Evolutionary conservation across 768 basidiomycete genomes (phyloP), one percentile per base, ranked within the genome.

Genomic region (Amanita brunnescens): DNA sequence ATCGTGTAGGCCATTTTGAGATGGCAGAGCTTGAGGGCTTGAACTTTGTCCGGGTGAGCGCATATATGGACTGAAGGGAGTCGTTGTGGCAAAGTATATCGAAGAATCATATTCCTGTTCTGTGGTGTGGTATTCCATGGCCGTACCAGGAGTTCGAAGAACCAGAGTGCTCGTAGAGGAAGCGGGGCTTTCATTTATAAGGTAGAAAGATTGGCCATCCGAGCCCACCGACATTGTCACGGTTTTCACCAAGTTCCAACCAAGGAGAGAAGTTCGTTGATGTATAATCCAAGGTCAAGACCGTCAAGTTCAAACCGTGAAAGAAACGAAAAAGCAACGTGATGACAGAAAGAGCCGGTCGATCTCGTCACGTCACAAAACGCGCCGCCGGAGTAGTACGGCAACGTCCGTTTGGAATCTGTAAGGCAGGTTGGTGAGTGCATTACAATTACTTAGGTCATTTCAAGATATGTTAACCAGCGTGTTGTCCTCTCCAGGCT

Each of bases 91-190:
- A 21, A 50, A 39, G n/a, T 43, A 39, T 5, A 34, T 21, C 3
- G 49, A 33, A 6, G 49, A 20, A 20, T 42, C 40, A 4, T 32
- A 39, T 10, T 42, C 48, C 12, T 41, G 2, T 26, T 24, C 37
- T 14, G 5, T 5, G 8, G 6, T 23, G 14, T 16, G 18, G 7
- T 16, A n/a, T 6, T 38, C 35, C 18, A 16, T 32, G 2, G 10
- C 10, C 20, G n/a, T 21, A 24, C 37, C 38, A 29, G 37, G 21
- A 2, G 21, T 29, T 23, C n/a, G 37, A 16, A 49, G 37, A 12
- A 49, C 48, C 6, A 49, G 48, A 40, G 48, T 49, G 16, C 48
- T 49, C 21, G 48, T 40, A 13, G 48, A 49, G 21, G 48, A 49
- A n/a, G 37, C 37, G 14, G 48, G 48, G 24, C 48, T 49, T 24